phyloP scores from a whole-genome alignment of 371 early-diverging fungal genomes.

The Mucor velutinosus region DNA sequence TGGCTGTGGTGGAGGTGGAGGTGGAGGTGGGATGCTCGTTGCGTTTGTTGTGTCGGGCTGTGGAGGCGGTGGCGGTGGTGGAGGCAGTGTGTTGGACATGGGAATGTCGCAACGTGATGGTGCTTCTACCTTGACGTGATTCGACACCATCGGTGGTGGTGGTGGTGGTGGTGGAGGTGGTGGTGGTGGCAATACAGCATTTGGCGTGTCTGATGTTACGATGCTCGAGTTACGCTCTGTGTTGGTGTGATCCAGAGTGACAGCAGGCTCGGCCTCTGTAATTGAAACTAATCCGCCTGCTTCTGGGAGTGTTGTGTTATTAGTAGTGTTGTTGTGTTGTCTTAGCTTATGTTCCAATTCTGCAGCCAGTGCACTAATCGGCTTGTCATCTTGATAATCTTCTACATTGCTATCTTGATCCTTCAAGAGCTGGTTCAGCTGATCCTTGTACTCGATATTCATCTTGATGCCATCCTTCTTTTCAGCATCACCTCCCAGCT shows the following conservation, averaged over 20 bases:
- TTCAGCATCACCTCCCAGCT: background rate
- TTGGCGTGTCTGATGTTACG: background rate
- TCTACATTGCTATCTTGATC: background rate
- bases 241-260: background rate
- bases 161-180: slow-evolving; percentile 28
- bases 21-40: slow-evolving; percentile 11
- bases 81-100: slow-evolving; percentile 4
- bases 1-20: slow-evolving; percentile 13
- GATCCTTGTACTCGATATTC: slow-evolving; percentile 22
- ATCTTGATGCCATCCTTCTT: slow-evolving; percentile 20
- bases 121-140: background rate
- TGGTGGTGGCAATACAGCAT: background rate
- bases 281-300: background rate
- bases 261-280: background rate
- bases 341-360: slow-evolving; percentile 34
- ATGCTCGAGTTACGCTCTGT: background rate
- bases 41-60: background rate
- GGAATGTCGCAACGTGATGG: slow-evolving; percentile 19
- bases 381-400: slow-evolving; percentile 32
- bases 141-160: slow-evolving; percentile 3
- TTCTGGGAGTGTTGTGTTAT: background rate
- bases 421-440: slow-evolving; percentile 18
- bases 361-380: slow-evolving; percentile 43
- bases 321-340: slow-evolving; percentile 9
- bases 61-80: slow-evolving; percentile 10